Evolutionary conservation across 1,139 yeast species (phyloP).

Genomic region (Debaryomycetaceae sp.): DNA sequence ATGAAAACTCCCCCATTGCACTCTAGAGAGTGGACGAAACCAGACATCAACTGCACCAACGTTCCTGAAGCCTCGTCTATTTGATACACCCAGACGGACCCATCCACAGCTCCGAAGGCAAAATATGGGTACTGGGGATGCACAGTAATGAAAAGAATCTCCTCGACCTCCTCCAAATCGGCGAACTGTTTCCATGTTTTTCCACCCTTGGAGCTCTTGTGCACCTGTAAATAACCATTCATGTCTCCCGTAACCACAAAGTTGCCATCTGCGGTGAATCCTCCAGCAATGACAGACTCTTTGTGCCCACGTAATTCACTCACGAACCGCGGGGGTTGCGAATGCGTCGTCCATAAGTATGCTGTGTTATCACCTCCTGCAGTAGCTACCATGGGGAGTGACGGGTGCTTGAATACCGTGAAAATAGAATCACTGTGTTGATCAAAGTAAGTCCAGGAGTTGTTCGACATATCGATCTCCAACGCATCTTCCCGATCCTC

Average conservation of each 20-base stretch:
- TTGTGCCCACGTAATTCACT: slow-evolving; percentile 74
- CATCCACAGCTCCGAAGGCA: slow-evolving; percentile 94
- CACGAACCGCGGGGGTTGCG: slow-evolving; percentile 76
- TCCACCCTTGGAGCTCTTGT: slow-evolving; percentile 68
- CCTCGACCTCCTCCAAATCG: slow-evolving; percentile 84
- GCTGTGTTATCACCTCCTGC: slow-evolving; percentile 94
- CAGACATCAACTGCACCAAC: slow-evolving; percentile 72
- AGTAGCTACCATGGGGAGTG: slow-evolving; percentile 68
- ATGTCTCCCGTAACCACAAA: slow-evolving; percentile 87
- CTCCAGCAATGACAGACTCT: slow-evolving; percentile 84
- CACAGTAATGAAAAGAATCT: slow-evolving; percentile 62
- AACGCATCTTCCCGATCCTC: slow-evolving; percentile 30
- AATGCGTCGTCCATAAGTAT: slow-evolving; percentile 87
- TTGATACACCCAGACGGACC: slow-evolving; percentile 92
- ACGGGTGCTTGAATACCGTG: slow-evolving; percentile 74
- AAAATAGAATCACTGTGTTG: slow-evolving; percentile 83
- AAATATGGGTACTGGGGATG: slow-evolving; percentile 76
- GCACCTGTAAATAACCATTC: slow-evolving; percentile 82
- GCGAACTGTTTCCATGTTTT: slow-evolving; percentile 75
- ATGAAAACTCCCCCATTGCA: slow-evolving; percentile 78
- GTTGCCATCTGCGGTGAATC: slow-evolving; percentile 78
- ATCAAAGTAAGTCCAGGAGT: slow-evolving; percentile 87
- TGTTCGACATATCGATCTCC: slow-evolving; percentile 73
- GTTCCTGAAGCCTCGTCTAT: slow-evolving; percentile 53
- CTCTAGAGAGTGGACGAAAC: slow-evolving; percentile 75